These are phyloP conservation scores for Diplodia mutila DNA, from an alignment of 2,329 filamentous ascomycete genomes.

Conservation along the genomic window DNA sequence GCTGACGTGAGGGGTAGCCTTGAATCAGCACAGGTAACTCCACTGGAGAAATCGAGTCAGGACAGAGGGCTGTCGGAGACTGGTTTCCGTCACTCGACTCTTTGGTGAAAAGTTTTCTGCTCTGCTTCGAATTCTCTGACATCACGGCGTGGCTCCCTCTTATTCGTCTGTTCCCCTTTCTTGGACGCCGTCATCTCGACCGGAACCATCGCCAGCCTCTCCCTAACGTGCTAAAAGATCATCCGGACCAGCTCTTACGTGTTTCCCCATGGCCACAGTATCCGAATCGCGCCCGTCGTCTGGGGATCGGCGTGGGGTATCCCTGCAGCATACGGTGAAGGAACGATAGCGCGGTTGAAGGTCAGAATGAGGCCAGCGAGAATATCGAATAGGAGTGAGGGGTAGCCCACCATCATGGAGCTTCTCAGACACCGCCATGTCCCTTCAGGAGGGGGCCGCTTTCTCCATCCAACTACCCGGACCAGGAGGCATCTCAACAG, in stretches of 20 bases:
- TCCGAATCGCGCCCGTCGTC: slow-evolving; percentile 1
- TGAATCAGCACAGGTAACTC: slow-evolving; percentile 14
- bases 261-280: not conserved
- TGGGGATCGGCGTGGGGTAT: slow-evolving; percentile 17
- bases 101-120: slow-evolving; percentile 21
- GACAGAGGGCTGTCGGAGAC: slow-evolving; percentile 9
- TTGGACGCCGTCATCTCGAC: not conserved
- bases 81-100: slow-evolving; percentile 5
- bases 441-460: not conserved
- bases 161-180: not conserved
- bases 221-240: not conserved
- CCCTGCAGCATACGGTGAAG: slow-evolving; percentile 12
- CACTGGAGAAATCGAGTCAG: slow-evolving; percentile 21
- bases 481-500: not conserved
- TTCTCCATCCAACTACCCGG: not conserved
- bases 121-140: slow-evolving; percentile 5
- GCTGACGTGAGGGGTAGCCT: slow-evolving; percentile 11
- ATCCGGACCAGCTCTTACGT: slow-evolving; percentile 11
- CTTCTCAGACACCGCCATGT: slow-evolving; percentile 16
- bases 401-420: not conserved
- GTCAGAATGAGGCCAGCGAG: not conserved
- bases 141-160: slow-evolving; percentile 3
- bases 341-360: not conserved
- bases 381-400: slow-evolving; percentile 17
- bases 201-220: not conserved